Conservation (phyloP, 805 yeast genomes). For the Sugiyamaella qingdaonensis region DNA sequence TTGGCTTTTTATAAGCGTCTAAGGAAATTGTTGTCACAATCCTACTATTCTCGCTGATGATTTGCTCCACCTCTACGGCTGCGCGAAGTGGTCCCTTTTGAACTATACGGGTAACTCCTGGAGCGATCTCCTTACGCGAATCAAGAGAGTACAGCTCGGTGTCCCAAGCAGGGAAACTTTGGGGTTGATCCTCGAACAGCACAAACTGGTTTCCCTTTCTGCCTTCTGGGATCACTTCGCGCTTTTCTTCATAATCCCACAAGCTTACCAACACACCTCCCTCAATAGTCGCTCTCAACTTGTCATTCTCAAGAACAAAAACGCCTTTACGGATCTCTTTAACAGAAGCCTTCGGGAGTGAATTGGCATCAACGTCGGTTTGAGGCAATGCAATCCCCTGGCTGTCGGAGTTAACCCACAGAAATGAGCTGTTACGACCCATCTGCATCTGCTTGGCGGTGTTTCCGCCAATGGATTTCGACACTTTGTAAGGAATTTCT, state of each 20-base stretch:
- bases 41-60: conserved; percentile 52
- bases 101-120: conserved; percentile 38
- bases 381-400: conserved; percentile 14
- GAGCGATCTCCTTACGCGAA: conserved; percentile 51
- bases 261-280: conserved; percentile 65
- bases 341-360: conserved; percentile 39
- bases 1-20: conserved; percentile 42
- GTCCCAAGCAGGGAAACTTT: conserved; percentile 96
- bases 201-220: conserved; percentile 75
- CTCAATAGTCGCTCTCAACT: conserved; percentile 53
- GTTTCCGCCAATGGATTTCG: not conserved
- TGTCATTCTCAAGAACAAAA: conserved; percentile 56
- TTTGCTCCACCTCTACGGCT: conserved; percentile 58
- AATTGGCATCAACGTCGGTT: not conserved
- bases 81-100: conserved; percentile 57
- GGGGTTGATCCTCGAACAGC: conserved; percentile 84
- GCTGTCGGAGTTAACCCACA: conserved; percentile 3
- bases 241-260: conserved; percentile 50
- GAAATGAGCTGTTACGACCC: not conserved
- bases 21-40: conserved; percentile 68
- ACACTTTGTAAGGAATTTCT: conserved; percentile 28
- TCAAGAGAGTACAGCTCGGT: conserved; percentile 86
- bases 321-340: conserved; percentile 37
- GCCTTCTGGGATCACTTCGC: conserved; percentile 65
- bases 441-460: not conserved